Conservation (phyloP, 2,329 filamentous ascomycete genomes). For the Botrytis fragariae region DNA sequence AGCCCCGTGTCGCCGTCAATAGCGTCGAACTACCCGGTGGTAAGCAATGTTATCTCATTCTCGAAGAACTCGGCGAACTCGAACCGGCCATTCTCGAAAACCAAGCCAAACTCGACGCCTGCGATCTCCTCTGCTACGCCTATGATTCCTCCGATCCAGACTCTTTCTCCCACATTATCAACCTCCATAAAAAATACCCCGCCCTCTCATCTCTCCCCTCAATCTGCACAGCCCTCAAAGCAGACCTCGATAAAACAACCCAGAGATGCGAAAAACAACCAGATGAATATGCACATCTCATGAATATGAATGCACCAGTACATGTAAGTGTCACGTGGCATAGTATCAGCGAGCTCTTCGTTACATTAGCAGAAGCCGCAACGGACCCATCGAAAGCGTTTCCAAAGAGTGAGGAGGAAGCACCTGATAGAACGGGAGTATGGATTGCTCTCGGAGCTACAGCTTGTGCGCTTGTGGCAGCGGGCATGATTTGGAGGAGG, state of each 20-base stretch:
- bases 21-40: constrained; percentile 94
- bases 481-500: constrained; percentile 61
- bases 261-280: constrained; percentile 88
- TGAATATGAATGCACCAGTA: constrained; percentile 87
- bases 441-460: constrained; percentile 81
- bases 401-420: constrained; percentile 84
- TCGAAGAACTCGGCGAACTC: constrained; percentile 93
- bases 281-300: constrained; percentile 79
- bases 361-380: constrained; percentile 84
- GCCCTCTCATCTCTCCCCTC: constrained; percentile 86
- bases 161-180: constrained; percentile 88
- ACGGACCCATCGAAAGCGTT: constrained; percentile 87
- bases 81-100: constrained; percentile 95
- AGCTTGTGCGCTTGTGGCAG: constrained; percentile 60
- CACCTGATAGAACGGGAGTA: constrained; percentile 76
- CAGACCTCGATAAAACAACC: constrained; percentile 94
- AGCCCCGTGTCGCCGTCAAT: constrained; percentile 89
- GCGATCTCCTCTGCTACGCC: constrained; percentile 90
- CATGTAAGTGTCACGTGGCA: constrained; percentile 95
- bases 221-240: constrained; percentile 91
- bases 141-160: constrained; percentile 98
- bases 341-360: constrained; percentile 91
- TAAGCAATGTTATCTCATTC: constrained; percentile 94
- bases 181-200: constrained; percentile 73
- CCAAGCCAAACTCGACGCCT: constrained; percentile 81